Base-by-base conservation (phyloP, 1,139 yeast genomes). In the Diutina rugosa region DNA sequence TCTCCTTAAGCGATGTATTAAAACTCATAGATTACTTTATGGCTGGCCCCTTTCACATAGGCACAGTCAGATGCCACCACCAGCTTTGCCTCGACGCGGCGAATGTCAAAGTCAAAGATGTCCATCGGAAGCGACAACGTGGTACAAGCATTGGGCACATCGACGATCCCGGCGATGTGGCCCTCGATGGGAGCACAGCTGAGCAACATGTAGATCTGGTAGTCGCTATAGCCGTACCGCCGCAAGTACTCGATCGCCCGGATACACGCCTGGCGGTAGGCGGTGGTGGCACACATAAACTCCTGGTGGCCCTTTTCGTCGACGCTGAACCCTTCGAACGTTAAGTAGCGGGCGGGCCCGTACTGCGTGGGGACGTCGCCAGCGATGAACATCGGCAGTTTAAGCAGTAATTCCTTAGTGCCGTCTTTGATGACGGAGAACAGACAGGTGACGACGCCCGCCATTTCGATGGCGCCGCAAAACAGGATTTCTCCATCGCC, bases 391-490 rank as follows among this genome's bases (percentile, higher is more conserved):
- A 77, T 71, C 44, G 81, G 81, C 28, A 73, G 68, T 57, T 72
- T 73, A 69, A 77, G 67, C 54, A 69, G 65, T 59, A 78, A 63
- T 53, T 69, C 66, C 56, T 65, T 62, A 63, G 78, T 68, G 2
- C 82, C 82, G 55, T 67, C 65, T 58, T 75, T 75, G 59, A 77
- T 69, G 46, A 77, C 64, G 2, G 69, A 61, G 47, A 72, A 68
- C 58, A 73, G 67, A 58, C 77, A 61, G 4, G 80, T 76, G 56
- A 77, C 71, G 45, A 69, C 67, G 3, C 81, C 81, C 8, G 79
- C 71, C 81, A 77, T 77, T 62, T 77, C 82, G 62, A 78, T 76
- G 16, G 80, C 82, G 18, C 82, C 82, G 62, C 82, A 78, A 61
- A 77, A 77, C 4, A 80, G 73, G 51, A 77, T 76, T 60, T 77